Evolutionary conservation across 768 basidiomycete species (phyloP).

Genomic region (Sarcodon aspratus): DNA sequence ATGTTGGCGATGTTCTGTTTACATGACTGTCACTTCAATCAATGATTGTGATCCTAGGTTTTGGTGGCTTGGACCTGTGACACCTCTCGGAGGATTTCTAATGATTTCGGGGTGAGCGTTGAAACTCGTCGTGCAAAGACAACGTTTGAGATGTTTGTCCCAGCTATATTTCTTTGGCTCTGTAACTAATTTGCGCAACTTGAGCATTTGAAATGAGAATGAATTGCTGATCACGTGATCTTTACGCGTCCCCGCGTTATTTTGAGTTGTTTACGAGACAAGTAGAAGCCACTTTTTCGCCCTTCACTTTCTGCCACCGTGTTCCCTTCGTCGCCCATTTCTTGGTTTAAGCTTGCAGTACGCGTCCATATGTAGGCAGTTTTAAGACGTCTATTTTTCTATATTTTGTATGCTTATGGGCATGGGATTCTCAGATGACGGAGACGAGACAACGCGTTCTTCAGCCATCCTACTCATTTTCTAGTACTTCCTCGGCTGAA

Average conservation of each 20-base stretch:
- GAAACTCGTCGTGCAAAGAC: not conserved
- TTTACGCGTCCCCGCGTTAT: not conserved
- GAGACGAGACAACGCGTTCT: constrained; percentile 8
- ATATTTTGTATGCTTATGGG: not conserved
- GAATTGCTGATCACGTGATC: not conserved
- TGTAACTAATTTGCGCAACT: constrained; percentile 18
- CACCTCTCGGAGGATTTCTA: constrained; percentile 50
- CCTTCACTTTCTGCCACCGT: constrained; percentile 1
- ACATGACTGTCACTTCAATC: not conserved
- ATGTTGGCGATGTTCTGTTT: not conserved
- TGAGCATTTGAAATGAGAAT: no score
- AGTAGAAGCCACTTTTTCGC: not conserved
- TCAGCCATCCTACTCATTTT: constrained; percentile 8
- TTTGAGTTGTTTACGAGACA: not conserved
- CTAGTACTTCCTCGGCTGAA: constrained; percentile 2
- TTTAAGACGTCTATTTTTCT: not conserved
- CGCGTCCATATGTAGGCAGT: not conserved
- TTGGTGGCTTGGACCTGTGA: constrained; percentile 49
- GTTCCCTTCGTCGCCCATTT: constrained; percentile 6
- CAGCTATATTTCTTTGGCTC: constrained; percentile 43
- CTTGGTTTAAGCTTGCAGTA: not conserved
- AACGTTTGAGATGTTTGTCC: not conserved
- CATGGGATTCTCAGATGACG: constrained; percentile 6
- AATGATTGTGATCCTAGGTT: constrained; percentile 18
- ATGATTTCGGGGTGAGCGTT: constrained; percentile 58